Conservation (phyloP, 176 grass and related monocot genomes). For the Zoysia japonica region DNA sequence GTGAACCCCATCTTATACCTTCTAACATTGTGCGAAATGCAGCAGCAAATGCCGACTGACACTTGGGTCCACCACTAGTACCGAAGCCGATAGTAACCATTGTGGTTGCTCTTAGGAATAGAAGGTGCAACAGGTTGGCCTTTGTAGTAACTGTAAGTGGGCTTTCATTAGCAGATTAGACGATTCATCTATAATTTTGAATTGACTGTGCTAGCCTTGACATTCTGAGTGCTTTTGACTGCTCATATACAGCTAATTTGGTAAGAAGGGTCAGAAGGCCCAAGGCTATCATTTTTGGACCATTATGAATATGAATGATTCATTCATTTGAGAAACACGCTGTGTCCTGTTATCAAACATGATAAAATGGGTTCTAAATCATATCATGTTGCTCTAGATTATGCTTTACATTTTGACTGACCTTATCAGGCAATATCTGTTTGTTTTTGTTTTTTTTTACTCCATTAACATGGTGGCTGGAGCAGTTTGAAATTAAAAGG, state of each 20-base stretch:
- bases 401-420: background rate
- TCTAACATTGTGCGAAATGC: too few relatives aligned
- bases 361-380: background rate
- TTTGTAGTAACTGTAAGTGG: too few relatives aligned
- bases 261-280: background rate
- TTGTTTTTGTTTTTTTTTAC: background rate
- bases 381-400: background rate
- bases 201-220: background rate
- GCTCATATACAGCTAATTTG: background rate
- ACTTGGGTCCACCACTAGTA: too few relatives aligned
- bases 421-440: background rate
- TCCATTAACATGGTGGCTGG: background rate
- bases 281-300: background rate
- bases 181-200: too few relatives aligned
- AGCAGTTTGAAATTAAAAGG: background rate
- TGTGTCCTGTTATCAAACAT: background rate
- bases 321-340: background rate
- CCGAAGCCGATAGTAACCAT: too few relatives aligned
- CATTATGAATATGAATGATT: background rate
- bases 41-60: too few relatives aligned
- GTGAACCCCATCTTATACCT: too few relatives aligned
- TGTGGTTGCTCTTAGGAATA: too few relatives aligned
- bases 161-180: background rate
- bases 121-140: background rate
- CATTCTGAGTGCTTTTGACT: slow-evolving; percentile 1